Percentiles rank a stretch among this genome's conserved stretches.
Evolutionary conservation across 75 land plant genomes (phyloP).

Genomic region (Gnetum montanum): DNA sequence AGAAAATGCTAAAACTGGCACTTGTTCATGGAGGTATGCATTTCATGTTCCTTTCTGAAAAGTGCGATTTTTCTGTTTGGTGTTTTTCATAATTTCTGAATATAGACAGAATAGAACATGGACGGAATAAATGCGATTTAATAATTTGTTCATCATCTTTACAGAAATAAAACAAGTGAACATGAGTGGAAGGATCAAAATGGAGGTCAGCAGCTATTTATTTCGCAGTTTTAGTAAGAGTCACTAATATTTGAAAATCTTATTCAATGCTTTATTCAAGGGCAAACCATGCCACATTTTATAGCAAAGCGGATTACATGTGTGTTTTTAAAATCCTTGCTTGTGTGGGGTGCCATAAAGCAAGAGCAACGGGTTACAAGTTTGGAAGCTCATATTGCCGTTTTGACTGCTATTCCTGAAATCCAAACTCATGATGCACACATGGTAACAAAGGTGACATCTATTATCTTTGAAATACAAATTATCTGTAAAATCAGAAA

Average conservation of each 20-base stretch:
- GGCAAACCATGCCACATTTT: too few relatives aligned
- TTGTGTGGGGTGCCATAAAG: too few relatives aligned
- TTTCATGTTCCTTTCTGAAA: neutral
- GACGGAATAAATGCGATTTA: neutral
- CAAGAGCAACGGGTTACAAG: slow-evolving; percentile 36
- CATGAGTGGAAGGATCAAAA: slow-evolving; percentile 31
- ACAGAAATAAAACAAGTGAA: slow-evolving; percentile 47
- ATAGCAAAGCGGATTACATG: too few relatives aligned
- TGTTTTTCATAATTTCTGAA: neutral
- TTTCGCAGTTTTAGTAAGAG: too few relatives aligned
- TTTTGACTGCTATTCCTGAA: slow-evolving; percentile 59
- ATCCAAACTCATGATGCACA: slow-evolving; percentile 73
- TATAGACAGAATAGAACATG: too few relatives aligned
- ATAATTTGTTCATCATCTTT: neutral
- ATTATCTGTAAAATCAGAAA: neutral
- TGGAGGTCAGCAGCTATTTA: slow-evolving; percentile 31
- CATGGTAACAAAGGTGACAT: slow-evolving; percentile 25
- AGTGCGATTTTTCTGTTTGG: neutral
- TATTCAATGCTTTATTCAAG: too few relatives aligned
- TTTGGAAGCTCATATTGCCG: slow-evolving; percentile 37
- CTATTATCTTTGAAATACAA: neutral
- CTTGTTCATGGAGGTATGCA: slow-evolving; percentile 56
- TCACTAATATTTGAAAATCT: too few relatives aligned
- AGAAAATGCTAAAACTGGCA: slow-evolving; percentile 73
- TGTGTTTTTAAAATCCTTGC: too few relatives aligned